Percentiles rank a stretch among this genome's conserved stretches.
Conservation (phyloP, 164 flowering plant genomes). For the Vitis riparia region DNA sequence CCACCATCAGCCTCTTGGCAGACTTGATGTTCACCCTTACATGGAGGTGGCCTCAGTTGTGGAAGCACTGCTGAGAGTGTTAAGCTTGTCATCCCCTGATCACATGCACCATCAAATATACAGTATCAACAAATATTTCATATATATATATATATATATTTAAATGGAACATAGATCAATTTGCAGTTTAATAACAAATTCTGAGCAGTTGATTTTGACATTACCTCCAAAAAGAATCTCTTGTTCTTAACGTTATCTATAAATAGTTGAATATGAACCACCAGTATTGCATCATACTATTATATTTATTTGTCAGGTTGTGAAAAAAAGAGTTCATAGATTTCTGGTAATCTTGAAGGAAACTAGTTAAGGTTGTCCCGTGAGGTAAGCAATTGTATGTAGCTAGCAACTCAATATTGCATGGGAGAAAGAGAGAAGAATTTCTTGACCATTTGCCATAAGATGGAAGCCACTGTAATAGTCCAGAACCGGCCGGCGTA, state of each 20-base stretch:
- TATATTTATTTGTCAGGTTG: too few relatives aligned
- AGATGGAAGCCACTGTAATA: constrained; percentile 70
- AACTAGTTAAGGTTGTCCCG: not conserved
- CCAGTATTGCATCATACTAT: too few relatives aligned
- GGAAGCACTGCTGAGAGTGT: constrained; percentile 68
- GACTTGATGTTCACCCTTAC: constrained; percentile 20
- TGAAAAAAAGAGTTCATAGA: not conserved
- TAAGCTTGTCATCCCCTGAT: constrained; percentile 69
- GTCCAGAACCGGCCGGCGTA: constrained; percentile 93
- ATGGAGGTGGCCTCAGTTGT: constrained; percentile 59
- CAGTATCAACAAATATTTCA: not conserved
- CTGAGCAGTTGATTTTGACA: not conserved
- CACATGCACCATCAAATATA: not conserved
- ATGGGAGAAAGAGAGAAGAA: constrained; percentile 1
- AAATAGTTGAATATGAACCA: too few relatives aligned
- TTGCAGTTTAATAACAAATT: not conserved
- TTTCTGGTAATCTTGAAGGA: not conserved
- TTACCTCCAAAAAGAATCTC: not conserved
- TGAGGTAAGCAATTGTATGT: not conserved
- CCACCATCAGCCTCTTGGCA: constrained; percentile 56
- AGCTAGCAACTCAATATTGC: not conserved
- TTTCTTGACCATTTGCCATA: constrained; percentile 64
- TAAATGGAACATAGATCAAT: too few relatives aligned
- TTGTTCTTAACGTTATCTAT: not conserved
- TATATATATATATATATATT: not conserved